Base-by-base conservation (phyloP, 768 basidiomycete genomes). In the Suillus hirtellus region DNA sequence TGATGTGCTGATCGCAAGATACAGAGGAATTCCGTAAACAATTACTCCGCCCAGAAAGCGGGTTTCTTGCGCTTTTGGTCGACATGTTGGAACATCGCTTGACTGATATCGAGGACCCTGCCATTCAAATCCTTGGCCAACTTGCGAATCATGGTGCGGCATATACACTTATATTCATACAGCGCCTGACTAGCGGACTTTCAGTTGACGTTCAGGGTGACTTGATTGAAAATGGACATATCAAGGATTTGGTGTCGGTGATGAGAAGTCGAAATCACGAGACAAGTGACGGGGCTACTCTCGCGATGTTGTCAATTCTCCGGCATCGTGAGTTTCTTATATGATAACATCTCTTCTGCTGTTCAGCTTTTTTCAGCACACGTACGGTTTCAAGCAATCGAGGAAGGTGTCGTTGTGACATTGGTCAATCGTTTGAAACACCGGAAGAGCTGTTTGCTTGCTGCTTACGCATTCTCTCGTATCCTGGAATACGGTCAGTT, bases 61-160 rank as follows among this genome's bases (percentile, higher is more conserved):
- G 15, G 19, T 63, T 47, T 21, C 19, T 47, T 6, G 27, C 10
- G 17, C 56, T 61, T 43, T 12, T 63, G 19, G 6, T 63, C 59
- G 19, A 63, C 19, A 63, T 63, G 62, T 42, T 60, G 60, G 44
- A 61, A 27, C 31, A 63, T 49, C 62, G 62, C 35, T 44, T 60
- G 2, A 46, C 62, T 31, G 58, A 61, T 35, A 61, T 63, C 4
- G 59, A 63, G 55, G 59, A 63, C n/a, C 56, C 59, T 21, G 62
- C 59, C 12, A 61, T 60, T 10, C 43, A 61, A 24, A 60, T 60
- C 17, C 62, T 63, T 37, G 19, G 37, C 34, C 31, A 60, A 24
- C 60, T 63, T 61, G 21, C 59, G 4, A 4, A 6, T 2, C 10
- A 63, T 37, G 17, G 62, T 63, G 10, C 34, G 62, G 2, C 9